Percentiles rank a stretch among this genome's conserved stretches.
These are phyloP conservation scores for Oenanthe sinensis DNA, from an alignment of 129 eudicot species.

Conservation along the genomic window DNA sequence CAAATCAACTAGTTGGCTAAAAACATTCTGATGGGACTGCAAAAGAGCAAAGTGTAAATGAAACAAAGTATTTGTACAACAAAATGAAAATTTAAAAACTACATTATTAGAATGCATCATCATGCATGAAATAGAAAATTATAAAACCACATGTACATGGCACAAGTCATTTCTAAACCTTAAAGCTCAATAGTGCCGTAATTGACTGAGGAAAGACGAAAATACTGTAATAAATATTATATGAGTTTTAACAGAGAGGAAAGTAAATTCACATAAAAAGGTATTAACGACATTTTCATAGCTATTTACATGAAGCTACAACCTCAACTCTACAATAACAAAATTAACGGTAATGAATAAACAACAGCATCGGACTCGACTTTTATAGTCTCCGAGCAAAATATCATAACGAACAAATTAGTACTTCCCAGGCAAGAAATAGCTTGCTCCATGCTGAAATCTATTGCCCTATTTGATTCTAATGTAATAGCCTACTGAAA, in stretches of 20 bases:
- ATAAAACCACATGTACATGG: background rate
- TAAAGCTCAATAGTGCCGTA: background rate
- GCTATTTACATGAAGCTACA: background rate
- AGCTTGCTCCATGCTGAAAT: background rate
- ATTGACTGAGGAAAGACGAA: background rate
- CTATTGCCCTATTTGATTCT: background rate
- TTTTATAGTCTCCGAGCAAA: background rate
- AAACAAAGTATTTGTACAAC: background rate
- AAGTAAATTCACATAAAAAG: background rate
- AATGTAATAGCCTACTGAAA: background rate
- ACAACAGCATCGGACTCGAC: background rate
- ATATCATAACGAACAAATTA: background rate
- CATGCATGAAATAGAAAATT: background rate
- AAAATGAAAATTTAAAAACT: background rate
- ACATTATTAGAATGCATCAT: background rate
- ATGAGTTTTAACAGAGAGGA: background rate
- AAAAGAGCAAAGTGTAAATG: background rate
- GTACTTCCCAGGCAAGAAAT: background rate
- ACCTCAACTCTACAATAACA: background rate
- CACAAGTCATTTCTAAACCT: background rate
- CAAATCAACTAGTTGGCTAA: conserved; percentile 77
- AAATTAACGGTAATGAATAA: background rate
- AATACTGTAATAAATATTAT: background rate
- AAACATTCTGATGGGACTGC: conserved; percentile 79
- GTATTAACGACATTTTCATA: background rate